Base-by-base conservation (phyloP, 495 filamentous ascomycete species). In the Xylaria sp. region DNA sequence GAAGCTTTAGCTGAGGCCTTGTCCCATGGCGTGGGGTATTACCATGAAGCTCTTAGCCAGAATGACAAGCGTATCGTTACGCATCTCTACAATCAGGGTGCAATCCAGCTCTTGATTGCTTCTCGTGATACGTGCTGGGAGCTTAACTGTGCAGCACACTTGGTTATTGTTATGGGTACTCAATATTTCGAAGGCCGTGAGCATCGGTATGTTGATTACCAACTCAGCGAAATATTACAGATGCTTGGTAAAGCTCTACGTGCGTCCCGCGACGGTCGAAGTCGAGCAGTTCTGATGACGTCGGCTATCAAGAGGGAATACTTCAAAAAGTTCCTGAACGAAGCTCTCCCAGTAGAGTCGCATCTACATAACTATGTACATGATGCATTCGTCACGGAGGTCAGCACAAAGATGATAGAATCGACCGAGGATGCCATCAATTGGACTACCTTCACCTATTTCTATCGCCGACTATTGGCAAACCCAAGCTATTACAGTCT, bases 51-150 rank as follows among this genome's bases (percentile, higher is more conserved):
- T 5, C 83, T 99, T 26, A 94, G 86, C 80, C 84, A 88, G 44
- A 94, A 89, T 58, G 96, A 99, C 80, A 98, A 97, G 85, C 89
- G 91, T 11, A 97, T 98, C 73, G 96, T 97, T 31, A 90, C 93
- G 75, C 92, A 96, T 80, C 89, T 99, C 1, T 98, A 95, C 82
- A 89, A 88, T 44, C 91, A 95, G 66, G 96, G 96, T 67, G 97
- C 94, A 21, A 94, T 98, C 68, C 97, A 98, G 75, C 91, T 98
- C 31, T 81, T 99, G 73, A 83, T 99, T 63, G 96, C 95, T 37
- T 98, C 96, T 37, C 89, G 96, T 53, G 97, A 98, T 83, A 92
- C 94, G 40, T 97, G 94, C 82, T 99, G 96, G 96, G 96, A 99
- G 81, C 83, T 99, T 64, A 89, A 97, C 67, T 89, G 88, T 75